These are phyloP conservation scores for Lolium multiflorum DNA, from an alignment of 176 grass and related monocot species.

Conservation along the genomic window DNA sequence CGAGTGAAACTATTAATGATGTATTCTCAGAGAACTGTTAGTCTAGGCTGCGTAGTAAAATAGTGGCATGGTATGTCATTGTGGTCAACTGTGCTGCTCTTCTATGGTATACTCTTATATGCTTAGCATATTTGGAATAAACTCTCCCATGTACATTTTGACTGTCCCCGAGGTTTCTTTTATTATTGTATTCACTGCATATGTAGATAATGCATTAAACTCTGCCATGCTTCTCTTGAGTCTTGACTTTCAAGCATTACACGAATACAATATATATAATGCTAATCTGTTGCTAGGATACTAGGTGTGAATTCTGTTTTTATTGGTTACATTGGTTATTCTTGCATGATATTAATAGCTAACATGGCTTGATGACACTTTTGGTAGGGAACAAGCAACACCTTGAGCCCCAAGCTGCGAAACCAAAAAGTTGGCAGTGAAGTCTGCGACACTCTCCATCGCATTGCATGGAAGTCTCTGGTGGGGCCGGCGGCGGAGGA, in stretches of 20 bases:
- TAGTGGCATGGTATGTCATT: not conserved
- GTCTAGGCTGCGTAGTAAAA: not conserved
- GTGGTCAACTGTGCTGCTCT: not conserved
- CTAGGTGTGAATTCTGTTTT: not conserved
- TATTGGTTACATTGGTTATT: not conserved
- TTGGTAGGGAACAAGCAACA: not conserved
- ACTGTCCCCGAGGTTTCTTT: not conserved
- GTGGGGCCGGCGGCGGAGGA: conserved; percentile 6
- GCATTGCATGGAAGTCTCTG: conserved; percentile 44
- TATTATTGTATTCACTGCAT: not conserved
- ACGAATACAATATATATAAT: not conserved
- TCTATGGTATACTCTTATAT: not conserved
- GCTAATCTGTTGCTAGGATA: not conserved
- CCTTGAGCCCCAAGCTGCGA: not conserved
- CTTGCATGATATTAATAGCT: not conserved
- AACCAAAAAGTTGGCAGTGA: not conserved
- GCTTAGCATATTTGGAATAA: not conserved
- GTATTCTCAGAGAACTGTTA: not conserved
- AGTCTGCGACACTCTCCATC: not conserved
- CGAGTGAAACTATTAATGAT: not conserved
- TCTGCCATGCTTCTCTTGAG: not conserved
- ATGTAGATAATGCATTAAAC: not conserved
- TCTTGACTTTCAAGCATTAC: not conserved
- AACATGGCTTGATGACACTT: not conserved
- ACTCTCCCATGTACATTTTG: not conserved